Conservation (phyloP, 257 asterid genomes). For the Scutellaria minor region DNA sequence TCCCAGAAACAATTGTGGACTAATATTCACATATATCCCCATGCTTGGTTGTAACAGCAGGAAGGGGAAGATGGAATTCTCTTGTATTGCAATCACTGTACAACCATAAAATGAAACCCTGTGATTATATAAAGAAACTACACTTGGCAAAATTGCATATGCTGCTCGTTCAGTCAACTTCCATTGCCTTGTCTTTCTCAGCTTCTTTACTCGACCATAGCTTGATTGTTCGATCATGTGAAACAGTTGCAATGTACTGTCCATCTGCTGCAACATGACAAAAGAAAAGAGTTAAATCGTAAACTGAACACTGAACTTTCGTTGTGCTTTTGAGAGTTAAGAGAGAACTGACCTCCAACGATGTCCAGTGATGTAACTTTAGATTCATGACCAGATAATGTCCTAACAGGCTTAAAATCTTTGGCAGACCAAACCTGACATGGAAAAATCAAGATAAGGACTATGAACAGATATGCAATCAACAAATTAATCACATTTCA, state of each 20-base stretch:
- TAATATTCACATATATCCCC: neutral
- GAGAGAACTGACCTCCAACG: conserved; percentile 60
- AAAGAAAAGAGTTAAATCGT: neutral
- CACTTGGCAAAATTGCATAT: conserved; percentile 13
- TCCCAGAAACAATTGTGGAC: neutral
- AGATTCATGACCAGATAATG: conserved; percentile 85
- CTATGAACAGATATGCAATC: neutral
- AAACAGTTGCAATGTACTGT: conserved; percentile 73
- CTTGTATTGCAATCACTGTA: neutral
- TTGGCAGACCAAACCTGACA: conserved; percentile 86
- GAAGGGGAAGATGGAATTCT: neutral
- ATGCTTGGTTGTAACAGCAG: neutral
- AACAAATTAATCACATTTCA: neutral
- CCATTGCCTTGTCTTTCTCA: conserved; percentile 75
- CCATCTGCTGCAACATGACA: conserved; percentile 64
- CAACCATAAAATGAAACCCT: neutral
- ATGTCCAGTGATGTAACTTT: conserved; percentile 86
- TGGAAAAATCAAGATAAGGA: conserved; percentile 28
- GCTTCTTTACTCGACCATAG: conserved; percentile 70
- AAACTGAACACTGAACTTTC: neutral
- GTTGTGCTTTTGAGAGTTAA: neutral
- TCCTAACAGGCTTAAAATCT: conserved; percentile 87
- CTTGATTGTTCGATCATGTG: conserved; percentile 93
- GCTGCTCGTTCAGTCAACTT: conserved; percentile 51
- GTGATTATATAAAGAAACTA: neutral